phyloP scores from a whole-genome alignment of 305 asterid species.

The Rubia occidens region DNA sequence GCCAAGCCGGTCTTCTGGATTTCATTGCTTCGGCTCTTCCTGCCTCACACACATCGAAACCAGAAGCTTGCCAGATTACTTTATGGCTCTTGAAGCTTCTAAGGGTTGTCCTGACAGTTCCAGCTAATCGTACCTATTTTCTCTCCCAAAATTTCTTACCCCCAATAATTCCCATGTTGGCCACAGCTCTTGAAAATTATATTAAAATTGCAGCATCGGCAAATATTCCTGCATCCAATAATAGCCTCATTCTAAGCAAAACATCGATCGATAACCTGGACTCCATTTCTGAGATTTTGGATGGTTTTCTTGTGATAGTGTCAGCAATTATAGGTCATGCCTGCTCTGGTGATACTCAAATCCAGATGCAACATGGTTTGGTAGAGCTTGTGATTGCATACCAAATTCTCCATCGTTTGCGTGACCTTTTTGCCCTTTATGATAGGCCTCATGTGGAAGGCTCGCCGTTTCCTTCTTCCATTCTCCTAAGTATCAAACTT shows the following conservation, averaged over 20 bases:
- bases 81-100: slow-evolving; percentile 71
- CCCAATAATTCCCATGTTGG: slow-evolving; percentile 92
- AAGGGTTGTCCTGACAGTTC: slow-evolving; percentile 49
- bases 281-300: slow-evolving; percentile 67
- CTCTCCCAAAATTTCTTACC: slow-evolving; percentile 93
- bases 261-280: slow-evolving; percentile 52
- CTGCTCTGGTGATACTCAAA: slow-evolving; percentile 54
- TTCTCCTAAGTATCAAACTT: slow-evolving; percentile 72
- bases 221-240: slow-evolving; percentile 45
- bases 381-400: slow-evolving; percentile 82
- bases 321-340: slow-evolving; percentile 69
- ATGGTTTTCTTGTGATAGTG: slow-evolving; percentile 71
- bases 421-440: slow-evolving; percentile 96
- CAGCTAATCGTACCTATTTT: slow-evolving; percentile 75
- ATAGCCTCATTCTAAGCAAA: slow-evolving; percentile 43
- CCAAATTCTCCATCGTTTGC: slow-evolving; percentile 83
- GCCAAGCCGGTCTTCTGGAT: slow-evolving; percentile 95
- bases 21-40: slow-evolving; percentile 98
- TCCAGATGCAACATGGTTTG: slow-evolving; percentile 85
- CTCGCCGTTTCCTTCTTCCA: slow-evolving; percentile 89
- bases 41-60: slow-evolving; percentile 92
- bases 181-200: slow-evolving; percentile 84
- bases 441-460: slow-evolving; percentile 97
- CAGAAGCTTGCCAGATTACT: slow-evolving; percentile 92
- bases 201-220: slow-evolving; percentile 86